Evolutionary conservation across 139 green algal genomes (phyloP).

Genomic region (Tetradesmus obliquus): DNA sequence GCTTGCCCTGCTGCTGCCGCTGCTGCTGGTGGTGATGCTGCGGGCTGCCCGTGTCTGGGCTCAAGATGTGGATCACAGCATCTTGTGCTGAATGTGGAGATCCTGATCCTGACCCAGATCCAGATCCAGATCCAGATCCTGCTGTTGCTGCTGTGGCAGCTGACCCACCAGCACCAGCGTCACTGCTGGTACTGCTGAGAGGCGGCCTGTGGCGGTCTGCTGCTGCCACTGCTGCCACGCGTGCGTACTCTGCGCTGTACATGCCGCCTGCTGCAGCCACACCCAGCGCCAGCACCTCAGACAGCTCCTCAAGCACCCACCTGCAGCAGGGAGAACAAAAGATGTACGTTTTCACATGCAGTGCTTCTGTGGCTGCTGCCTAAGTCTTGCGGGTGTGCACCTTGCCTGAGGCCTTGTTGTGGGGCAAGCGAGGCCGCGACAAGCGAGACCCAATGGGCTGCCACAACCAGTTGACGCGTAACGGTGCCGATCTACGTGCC

Average conservation of each 20-base stretch:
- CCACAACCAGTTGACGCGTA: no score
- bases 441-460: no score
- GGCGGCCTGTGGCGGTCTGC: not conserved
- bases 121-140: not conserved
- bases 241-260: not conserved
- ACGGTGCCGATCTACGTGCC: no score
- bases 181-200: not conserved
- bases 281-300: not conserved
- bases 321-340: not conserved
- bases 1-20: slow-evolving; percentile 27
- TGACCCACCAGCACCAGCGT: not conserved
- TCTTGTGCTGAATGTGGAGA: not conserved
- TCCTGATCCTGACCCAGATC: not conserved
- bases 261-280: slow-evolving; percentile 31
- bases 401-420: no score
- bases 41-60: no score
- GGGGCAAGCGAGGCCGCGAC: no score
- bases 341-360: no score
- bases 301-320: slow-evolving; percentile 34
- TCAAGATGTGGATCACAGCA: not conserved
- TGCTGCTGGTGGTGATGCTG: slow-evolving; percentile 10
- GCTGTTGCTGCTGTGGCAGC: not conserved
- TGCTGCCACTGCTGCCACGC: slow-evolving; percentile 25
- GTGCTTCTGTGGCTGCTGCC: no score
- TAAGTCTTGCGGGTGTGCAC: no score